Evolutionary conservation across 257 asterid species (phyloP).

Genomic region (Rauvolfia tetraphylla): DNA sequence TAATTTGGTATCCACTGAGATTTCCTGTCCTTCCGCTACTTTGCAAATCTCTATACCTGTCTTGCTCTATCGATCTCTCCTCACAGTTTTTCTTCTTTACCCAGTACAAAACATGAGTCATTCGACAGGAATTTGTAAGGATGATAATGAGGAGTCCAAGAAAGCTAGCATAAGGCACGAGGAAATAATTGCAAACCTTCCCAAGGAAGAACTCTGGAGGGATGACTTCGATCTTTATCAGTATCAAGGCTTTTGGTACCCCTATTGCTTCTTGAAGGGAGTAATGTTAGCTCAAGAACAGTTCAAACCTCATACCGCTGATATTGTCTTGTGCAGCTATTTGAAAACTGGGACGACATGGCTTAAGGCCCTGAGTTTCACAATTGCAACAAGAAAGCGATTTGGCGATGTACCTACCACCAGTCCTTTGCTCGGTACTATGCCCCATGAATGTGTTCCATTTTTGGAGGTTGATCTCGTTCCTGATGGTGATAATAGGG

Average conservation of each 20-base stretch:
- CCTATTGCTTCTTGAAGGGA: neutral
- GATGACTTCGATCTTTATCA: neutral
- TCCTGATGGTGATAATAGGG: conserved; percentile 18
- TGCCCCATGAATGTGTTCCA: conserved; percentile 35
- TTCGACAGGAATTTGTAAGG: neutral
- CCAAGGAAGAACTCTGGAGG: neutral
- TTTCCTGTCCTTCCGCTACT: too few species aligned
- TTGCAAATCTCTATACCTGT: too few species aligned
- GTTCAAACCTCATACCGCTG: conserved; percentile 17
- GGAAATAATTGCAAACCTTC: conserved; percentile 1
- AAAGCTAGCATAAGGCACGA: neutral
- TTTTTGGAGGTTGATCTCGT: conserved; percentile 26
- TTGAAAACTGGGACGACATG: conserved; percentile 43
- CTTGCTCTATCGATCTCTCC: too few species aligned
- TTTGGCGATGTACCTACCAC: conserved; percentile 12
- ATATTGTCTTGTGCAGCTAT: conserved; percentile 24
- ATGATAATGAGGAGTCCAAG: neutral
- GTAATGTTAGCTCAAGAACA: neutral
- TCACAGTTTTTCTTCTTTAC: too few species aligned
- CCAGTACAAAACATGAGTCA: neutral
- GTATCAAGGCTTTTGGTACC: conserved; percentile 21
- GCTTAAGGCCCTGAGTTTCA: conserved; percentile 31
- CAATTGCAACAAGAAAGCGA: conserved; percentile 20
- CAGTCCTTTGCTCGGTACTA: conserved; percentile 6
- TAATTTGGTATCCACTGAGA: too few species aligned